These are phyloP conservation scores for Penicillium tannophilum DNA, from an alignment of 495 filamentous ascomycete genomes.

Conservation along the genomic window DNA sequence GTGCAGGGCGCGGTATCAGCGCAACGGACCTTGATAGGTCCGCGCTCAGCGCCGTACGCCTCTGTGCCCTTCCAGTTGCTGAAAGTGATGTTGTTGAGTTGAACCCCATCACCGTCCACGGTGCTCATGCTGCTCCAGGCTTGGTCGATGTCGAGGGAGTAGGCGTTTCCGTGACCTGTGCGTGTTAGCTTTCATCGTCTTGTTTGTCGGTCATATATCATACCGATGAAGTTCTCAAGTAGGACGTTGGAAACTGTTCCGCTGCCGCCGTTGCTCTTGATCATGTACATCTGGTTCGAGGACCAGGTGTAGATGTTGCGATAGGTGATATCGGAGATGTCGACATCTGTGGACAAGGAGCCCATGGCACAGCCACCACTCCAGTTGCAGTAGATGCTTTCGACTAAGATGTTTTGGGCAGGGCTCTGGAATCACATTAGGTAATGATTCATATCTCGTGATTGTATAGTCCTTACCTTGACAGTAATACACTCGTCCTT, in stretches of 20 bases:
- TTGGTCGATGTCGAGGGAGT: slow-evolving; percentile 57
- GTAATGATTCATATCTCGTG: background rate
- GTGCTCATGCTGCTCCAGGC: slow-evolving; percentile 49
- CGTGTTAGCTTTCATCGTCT: slow-evolving; percentile 9
- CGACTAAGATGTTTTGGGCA: slow-evolving; percentile 53
- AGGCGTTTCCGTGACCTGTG: slow-evolving; percentile 52
- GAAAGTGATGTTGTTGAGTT: slow-evolving; percentile 54
- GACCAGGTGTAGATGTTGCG: slow-evolving; percentile 54
- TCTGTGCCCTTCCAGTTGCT: slow-evolving; percentile 60
- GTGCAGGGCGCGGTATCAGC: slow-evolving; percentile 52
- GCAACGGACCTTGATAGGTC: slow-evolving; percentile 54
- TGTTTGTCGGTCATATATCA: background rate
- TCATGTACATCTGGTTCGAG: slow-evolving; percentile 64
- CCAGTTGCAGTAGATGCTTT: slow-evolving; percentile 62
- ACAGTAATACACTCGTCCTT: slow-evolving; percentile 59
- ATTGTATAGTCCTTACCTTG: slow-evolving; percentile 31
- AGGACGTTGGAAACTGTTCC: slow-evolving; percentile 55
- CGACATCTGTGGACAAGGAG: slow-evolving; percentile 40
- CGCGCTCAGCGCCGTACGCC: slow-evolving; percentile 48
- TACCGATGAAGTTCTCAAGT: slow-evolving; percentile 61
- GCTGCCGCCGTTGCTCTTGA: slow-evolving; percentile 61
- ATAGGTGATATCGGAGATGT: slow-evolving; percentile 51
- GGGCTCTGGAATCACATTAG: slow-evolving; percentile 27
- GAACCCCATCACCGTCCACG: slow-evolving; percentile 48
- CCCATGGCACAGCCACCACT: slow-evolving; percentile 57